These are phyloP conservation scores for Strigomonas oncopelti DNA, from an alignment of 208 protist genomes.

Conservation along the genomic window DNA sequence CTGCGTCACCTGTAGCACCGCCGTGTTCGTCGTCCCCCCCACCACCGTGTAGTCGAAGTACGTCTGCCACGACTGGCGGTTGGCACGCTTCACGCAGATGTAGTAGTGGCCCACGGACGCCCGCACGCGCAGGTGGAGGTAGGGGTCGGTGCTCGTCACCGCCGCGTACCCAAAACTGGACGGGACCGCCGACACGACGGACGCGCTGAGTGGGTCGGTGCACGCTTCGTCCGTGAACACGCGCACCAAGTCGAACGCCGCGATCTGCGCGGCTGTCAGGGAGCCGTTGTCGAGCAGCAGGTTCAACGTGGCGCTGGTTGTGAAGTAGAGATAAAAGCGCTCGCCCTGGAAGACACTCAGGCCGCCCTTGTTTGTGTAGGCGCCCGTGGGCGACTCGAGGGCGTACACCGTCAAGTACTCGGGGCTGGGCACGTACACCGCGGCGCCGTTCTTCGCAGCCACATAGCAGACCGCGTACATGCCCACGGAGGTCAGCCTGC, in stretches of 20 bases:
- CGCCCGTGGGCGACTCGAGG: conserved; percentile 64
- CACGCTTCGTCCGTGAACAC: conserved; percentile 45
- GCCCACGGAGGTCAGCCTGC: conserved; percentile 22
- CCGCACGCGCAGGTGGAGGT: conserved; percentile 73
- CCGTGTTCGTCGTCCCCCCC: conserved; percentile 34
- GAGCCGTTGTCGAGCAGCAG: conserved; percentile 29
- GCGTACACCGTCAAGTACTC: conserved; percentile 48
- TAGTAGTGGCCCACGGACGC: conserved; percentile 50
- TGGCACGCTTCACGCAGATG: conserved; percentile 71
- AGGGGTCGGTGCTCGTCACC: conserved; percentile 32
- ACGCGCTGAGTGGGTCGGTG: conserved; percentile 17
- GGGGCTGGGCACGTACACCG: conserved; percentile 59
- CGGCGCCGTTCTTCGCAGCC: conserved; percentile 36
- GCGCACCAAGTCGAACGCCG: conserved; percentile 43
- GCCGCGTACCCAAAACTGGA: conserved; percentile 63
- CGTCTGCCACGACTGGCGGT: conserved; percentile 44
- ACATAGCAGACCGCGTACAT: conserved; percentile 82
- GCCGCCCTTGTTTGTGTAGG: conserved; percentile 47
- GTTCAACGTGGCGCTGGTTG: conserved; percentile 57
- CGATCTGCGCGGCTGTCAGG: neutral
- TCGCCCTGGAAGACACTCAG: conserved; percentile 57
- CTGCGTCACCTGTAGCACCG: conserved; percentile 33
- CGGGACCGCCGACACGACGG: conserved; percentile 52
- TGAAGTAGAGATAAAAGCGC: conserved; percentile 81
- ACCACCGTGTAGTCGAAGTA: conserved; percentile 78